Evolutionary conservation across 2,329 filamentous ascomycete genomes (phyloP), one percentile per base, ranked within the genome.

Genomic region (Pezicula carpinea): DNA sequence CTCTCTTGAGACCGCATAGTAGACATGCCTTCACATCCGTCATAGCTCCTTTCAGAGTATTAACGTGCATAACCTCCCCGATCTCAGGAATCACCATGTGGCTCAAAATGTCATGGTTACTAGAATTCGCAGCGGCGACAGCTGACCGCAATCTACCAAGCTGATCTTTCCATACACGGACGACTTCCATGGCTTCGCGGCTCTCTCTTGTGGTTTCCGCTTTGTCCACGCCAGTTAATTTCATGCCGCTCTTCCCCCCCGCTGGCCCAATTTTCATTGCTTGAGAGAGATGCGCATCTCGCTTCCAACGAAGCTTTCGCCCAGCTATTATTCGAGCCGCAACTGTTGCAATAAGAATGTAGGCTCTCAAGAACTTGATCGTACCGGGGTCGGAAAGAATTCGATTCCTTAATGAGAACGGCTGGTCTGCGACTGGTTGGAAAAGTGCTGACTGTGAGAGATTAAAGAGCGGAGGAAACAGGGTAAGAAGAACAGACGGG

Each of bases 301-400:
- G 80, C 64, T 95, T 92, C 92, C 92, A 97, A 47, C 92, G 85
- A 43, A 87, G 72, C 59, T 88, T 90, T 48, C 92, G 83, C 10
- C 91, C 92, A 1, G 88, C 87, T 48, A 96, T 83, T 42, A 96
- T 78, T 38, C 85, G 85, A n/a, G 82, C 87, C 19, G 85, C 83
- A 10, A 89, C 87, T 3, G 74, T 75, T 0, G 77, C 79, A 5
- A 89, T 68, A 48, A 72, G 71, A 3, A 90, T 66, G 53, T 87
- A 88, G 21, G 75, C 79, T 42, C 72, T 70, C 1, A 91, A 71
- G 53, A 88, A 90, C 4, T 72, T 65, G 8, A 82, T 68, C 0
- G 83, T 82, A 22, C 74, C 74, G 2, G 80, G 73, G 47, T 87
- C 77, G 4, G 81, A 75, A 18, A 89, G 69, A 14, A 89, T 73